Conservation (phyloP, 2,329 filamentous ascomycete species). For the Monilinia fructigena region DNA sequence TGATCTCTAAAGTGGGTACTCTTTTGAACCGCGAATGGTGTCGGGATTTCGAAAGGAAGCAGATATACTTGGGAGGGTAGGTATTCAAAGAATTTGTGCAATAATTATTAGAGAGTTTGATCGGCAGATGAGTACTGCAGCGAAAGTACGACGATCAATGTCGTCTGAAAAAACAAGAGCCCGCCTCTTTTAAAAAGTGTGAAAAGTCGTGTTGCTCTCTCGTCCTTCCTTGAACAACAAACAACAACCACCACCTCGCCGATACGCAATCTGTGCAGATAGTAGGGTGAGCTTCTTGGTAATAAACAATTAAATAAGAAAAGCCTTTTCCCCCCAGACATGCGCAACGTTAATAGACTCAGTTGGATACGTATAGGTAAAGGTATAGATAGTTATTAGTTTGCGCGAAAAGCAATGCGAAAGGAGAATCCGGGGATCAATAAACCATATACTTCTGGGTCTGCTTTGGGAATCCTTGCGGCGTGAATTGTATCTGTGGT, state of each 20-base stretch:
- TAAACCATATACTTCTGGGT: conserved; percentile 17
- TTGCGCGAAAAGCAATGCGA: conserved; percentile 10
- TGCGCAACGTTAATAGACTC: not conserved
- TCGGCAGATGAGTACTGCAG: conserved; percentile 24
- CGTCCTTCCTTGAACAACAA: conserved; percentile 25
- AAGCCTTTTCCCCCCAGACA: not conserved
- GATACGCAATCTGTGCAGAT: conserved; percentile 26
- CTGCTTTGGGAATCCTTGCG: conserved; percentile 26
- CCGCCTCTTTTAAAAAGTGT: conserved; percentile 23
- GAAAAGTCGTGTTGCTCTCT: conserved; percentile 26
- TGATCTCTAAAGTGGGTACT: conserved; percentile 24
- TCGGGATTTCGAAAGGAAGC: conserved; percentile 23
- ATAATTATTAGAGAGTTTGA: not conserved
- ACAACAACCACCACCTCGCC: conserved; percentile 6
- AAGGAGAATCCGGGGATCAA: conserved; percentile 24
- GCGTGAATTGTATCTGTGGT: conserved; percentile 15
- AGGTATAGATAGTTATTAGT: not conserved
- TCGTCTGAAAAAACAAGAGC: conserved; percentile 28
- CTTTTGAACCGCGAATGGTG: conserved; percentile 18
- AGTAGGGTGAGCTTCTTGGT: conserved; percentile 7
- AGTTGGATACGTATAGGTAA: not conserved
- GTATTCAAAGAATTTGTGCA: conserved; percentile 9
- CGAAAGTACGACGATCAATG: conserved; percentile 28
- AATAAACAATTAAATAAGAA: not conserved
- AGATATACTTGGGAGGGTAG: not conserved